Evolutionary conservation across 2,329 filamentous ascomycete genomes (phyloP).

Genomic region (Simplicillium sp.): DNA sequence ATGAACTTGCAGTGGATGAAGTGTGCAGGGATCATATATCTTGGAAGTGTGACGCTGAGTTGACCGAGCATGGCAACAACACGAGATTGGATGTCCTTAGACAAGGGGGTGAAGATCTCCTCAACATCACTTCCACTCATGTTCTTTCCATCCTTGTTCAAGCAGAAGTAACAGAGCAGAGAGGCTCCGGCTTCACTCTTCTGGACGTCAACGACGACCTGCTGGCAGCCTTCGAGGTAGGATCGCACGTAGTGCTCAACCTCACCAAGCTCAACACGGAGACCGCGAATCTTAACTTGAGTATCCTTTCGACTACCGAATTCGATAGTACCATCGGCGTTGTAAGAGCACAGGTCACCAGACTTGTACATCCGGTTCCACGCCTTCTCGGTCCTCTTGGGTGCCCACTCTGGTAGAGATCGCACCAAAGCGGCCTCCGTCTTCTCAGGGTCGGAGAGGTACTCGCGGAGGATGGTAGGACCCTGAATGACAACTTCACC

Average conservation of each 20-base stretch:
- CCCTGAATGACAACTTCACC: conserved; percentile 13
- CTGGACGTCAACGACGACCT: no score
- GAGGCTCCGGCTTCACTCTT: no score
- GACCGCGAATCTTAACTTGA: conserved; percentile 48
- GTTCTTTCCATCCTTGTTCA: conserved; percentile 1
- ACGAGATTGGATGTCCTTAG: conserved; percentile 5
- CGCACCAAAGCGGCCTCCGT: conserved; percentile 14
- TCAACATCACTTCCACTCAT: no score
- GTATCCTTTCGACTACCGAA: conserved; percentile 41
- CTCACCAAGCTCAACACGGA: conserved; percentile 34
- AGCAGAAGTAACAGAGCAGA: conserved; percentile 3
- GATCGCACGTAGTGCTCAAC: conserved; percentile 7
- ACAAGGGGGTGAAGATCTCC: conserved; percentile 6
- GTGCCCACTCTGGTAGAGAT: not conserved
- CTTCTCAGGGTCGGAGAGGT: conserved; percentile 5
- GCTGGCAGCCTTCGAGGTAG: no score
- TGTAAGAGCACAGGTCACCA: conserved; percentile 15
- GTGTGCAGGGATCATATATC: conserved; percentile 12
- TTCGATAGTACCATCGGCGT: conserved; percentile 23
- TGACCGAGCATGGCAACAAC: conserved; percentile 8
- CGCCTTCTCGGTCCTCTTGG: not conserved
- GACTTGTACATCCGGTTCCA: conserved; percentile 11
- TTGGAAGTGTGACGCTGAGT: conserved; percentile 7
- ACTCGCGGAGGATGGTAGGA: conserved; percentile 9
- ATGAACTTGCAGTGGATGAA: conserved; percentile 12